A percentile compares a stretch with the other conserved stretches of the same genome.
Conservation (phyloP, 2,329 filamentous ascomycete species). For the Akanthomyces muscarius region DNA sequence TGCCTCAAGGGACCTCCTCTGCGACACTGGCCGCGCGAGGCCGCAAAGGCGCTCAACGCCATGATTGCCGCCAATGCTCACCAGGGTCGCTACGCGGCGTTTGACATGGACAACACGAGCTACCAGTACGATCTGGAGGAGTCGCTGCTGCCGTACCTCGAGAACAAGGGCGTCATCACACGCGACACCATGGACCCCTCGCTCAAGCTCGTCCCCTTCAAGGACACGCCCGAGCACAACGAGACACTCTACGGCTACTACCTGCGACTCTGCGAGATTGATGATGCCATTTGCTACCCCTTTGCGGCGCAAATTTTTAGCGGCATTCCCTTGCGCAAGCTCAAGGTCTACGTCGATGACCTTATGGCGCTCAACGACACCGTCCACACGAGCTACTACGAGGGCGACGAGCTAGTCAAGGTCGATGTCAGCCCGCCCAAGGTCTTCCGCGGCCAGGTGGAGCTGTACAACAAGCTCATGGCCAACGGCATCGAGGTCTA, state of each 20-base stretch:
- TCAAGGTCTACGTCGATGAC: conserved; percentile 44
- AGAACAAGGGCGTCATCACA: conserved; percentile 38
- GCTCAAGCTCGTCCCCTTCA: conserved; percentile 40
- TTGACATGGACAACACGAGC: conserved; percentile 45
- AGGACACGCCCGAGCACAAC: conserved; percentile 34
- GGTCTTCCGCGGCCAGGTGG: conserved; percentile 37
- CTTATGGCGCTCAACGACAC: conserved; percentile 40
- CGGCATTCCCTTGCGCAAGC: conserved; percentile 40
- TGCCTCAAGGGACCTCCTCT: conserved; percentile 21
- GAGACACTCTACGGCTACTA: conserved; percentile 45
- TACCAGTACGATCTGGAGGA: conserved; percentile 41
- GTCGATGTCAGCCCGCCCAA: conserved; percentile 32
- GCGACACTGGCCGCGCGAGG: conserved; percentile 35
- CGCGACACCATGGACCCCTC: conserved; percentile 38
- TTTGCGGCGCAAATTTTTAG: conserved; percentile 40
- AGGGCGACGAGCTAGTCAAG: conserved; percentile 29
- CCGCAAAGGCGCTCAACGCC: conserved; percentile 32
- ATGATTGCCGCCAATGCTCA: conserved; percentile 38
- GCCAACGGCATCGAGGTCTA: conserved; percentile 41
- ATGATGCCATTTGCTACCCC: conserved; percentile 40
- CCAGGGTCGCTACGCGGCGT: conserved; percentile 36
- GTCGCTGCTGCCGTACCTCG: conserved; percentile 40
- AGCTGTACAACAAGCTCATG: conserved; percentile 42
- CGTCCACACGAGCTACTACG: conserved; percentile 35
- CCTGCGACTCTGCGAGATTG: conserved; percentile 39